phyloP scores from a whole-genome alignment of 306 rosid genomes.

The Notholithocarpus densiflorus region DNA sequence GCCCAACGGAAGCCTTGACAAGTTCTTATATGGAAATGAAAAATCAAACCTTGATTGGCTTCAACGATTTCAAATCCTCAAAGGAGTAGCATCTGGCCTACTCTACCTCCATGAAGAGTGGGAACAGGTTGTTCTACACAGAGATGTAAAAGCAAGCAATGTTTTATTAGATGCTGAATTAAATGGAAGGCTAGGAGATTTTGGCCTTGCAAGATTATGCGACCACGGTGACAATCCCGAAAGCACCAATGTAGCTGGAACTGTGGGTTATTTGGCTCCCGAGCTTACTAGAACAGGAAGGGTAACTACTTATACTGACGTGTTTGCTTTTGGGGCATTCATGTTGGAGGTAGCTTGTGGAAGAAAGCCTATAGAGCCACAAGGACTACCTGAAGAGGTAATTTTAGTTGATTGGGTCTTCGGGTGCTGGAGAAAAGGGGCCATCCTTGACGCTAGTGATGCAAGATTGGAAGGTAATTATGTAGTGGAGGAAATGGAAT shows the following conservation, averaged over 20 bases:
- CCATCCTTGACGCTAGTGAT: constrained; percentile 47
- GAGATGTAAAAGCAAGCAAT: constrained; percentile 77
- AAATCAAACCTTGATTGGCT: constrained; percentile 46
- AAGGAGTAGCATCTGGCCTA: constrained; percentile 54
- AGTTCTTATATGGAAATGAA: constrained; percentile 34
- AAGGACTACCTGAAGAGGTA: constrained; percentile 21
- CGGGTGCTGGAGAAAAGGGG: constrained; percentile 36
- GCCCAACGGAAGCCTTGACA: constrained; percentile 75
- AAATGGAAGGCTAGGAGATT: constrained; percentile 66
- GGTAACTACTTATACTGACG: constrained; percentile 52
- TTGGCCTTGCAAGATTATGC: constrained; percentile 62
- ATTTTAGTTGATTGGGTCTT: constrained; percentile 58
- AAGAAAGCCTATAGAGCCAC: constrained; percentile 51
- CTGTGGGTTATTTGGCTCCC: constrained; percentile 72
- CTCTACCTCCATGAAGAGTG: constrained; percentile 67
- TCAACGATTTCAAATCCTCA: constrained; percentile 53
- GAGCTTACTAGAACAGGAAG: constrained; percentile 52
- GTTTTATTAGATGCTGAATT: constrained; percentile 51
- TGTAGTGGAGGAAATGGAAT: constrained; percentile 33
- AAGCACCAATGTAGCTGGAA: constrained; percentile 67
- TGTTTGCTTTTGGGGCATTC: constrained; percentile 59
- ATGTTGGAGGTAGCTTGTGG: constrained; percentile 64
- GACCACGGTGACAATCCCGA: constrained; percentile 59
- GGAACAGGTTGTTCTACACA: constrained; percentile 70
- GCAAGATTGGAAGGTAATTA: constrained; percentile 34